phyloP scores from a whole-genome alignment of 108 stramenopile genomes.

The Cylindrotheca closterium region DNA sequence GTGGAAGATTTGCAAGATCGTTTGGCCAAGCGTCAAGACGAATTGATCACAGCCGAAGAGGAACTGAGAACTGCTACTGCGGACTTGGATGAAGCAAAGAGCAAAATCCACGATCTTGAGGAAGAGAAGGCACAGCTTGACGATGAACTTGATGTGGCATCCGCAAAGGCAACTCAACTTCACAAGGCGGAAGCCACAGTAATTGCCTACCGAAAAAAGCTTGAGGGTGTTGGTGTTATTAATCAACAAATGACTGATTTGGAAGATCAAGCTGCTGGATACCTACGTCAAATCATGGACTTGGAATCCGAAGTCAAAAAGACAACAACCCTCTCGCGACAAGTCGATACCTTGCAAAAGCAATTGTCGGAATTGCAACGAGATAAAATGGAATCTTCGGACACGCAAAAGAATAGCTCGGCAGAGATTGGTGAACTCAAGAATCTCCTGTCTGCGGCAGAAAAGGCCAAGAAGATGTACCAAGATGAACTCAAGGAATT shows the following conservation, averaged over 20 bases:
- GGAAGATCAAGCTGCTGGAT: constrained; percentile 75
- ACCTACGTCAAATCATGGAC: constrained; percentile 80
- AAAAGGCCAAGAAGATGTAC: constrained; percentile 79
- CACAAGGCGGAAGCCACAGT: constrained; percentile 80
- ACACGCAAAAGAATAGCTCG: constrained; percentile 42
- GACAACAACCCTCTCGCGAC: constrained; percentile 58
- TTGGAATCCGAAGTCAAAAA: constrained; percentile 79
- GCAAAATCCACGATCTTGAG: constrained; percentile 58
- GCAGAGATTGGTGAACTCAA: constrained; percentile 69
- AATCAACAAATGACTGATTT: constrained; percentile 81
- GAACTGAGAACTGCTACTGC: constrained; percentile 51
- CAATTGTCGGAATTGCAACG: constrained; percentile 44
- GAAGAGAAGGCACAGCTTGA: constrained; percentile 76
- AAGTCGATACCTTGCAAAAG: constrained; percentile 51
- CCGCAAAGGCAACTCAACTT: constrained; percentile 76
- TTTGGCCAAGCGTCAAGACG: constrained; percentile 67
- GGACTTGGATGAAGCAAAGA: constrained; percentile 62
- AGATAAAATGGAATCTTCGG: constrained; percentile 34
- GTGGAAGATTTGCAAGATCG: constrained; percentile 83
- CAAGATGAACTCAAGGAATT: constrained; percentile 77
- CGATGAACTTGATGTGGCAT: constrained; percentile 83
- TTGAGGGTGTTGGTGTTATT: constrained; percentile 68
- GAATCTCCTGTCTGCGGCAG: constrained; percentile 53
- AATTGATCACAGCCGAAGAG: constrained; percentile 63
- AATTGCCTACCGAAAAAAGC: constrained; percentile 71